A percentile compares a stretch with the other conserved stretches of the same genome.
Evolutionary conservation across 345 rosid species (phyloP).

Genomic region (Isatis tinctoria): DNA sequence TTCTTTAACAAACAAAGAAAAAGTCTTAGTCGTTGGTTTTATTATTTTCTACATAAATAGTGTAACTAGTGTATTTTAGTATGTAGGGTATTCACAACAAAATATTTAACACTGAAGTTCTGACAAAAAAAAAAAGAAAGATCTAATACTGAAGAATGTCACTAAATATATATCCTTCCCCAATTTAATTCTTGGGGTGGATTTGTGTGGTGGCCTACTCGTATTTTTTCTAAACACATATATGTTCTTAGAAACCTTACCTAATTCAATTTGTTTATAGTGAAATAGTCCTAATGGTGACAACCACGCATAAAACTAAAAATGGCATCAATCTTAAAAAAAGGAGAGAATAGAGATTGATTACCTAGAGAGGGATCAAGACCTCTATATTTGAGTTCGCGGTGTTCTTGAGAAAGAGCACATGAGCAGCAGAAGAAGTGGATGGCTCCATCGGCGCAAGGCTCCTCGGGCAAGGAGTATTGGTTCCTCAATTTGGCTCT

Average conservation of each 20-base stretch:
- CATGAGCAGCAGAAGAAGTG: slow-evolving; percentile 31
- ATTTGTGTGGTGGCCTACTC: background rate
- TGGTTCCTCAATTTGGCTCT: slow-evolving; percentile 24
- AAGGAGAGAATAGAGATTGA: background rate
- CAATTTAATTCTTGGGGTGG: background rate
- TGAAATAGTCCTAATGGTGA: background rate
- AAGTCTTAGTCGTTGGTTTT: background rate
- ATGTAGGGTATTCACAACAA: too few species aligned
- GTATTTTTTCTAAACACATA: background rate
- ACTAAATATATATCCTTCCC: background rate
- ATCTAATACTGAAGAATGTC: too few species aligned
- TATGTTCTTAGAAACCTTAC: background rate
- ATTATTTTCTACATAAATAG: background rate
- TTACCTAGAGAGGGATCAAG: slow-evolving; percentile 33
- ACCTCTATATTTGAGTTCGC: slow-evolving; percentile 28
- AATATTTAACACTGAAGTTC: too few species aligned
- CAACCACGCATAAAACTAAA: background rate
- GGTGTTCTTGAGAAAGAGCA: slow-evolving; percentile 34
- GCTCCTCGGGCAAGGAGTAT: slow-evolving; percentile 31
- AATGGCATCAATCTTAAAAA: background rate
- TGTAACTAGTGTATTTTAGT: background rate
- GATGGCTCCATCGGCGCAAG: slow-evolving; percentile 23
- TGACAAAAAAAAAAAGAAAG: too few species aligned
- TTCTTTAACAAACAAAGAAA: background rate
- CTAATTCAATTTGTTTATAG: background rate